Evolutionary conservation across 345 rosid species (phyloP), one percentile per base, ranked within the genome.

Genomic region (Salix purpurea): DNA sequence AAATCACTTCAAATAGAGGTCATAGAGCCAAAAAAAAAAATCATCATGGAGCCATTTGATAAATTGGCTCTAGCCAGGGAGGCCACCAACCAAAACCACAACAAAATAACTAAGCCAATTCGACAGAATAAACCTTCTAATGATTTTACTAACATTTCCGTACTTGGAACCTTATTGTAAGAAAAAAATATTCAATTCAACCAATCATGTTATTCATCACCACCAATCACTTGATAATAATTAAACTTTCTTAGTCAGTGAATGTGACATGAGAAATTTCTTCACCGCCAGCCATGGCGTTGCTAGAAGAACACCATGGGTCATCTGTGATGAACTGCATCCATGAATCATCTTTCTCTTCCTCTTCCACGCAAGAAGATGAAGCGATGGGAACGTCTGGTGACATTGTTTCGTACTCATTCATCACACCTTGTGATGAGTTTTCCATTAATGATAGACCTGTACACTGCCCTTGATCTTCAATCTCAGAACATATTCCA

Each of bases 241-340:
- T 58, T n/a, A 56, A 2, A 40, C 24, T 15, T 12, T 28, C 24
- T 67, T 78, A 79, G 44, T 74, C 30, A 15, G 65, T 68, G 70
- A 69, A 79, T 24, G 71, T 26, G 24, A 16, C 32, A 11, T 65
- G 75, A 50, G 79, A 74, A 52, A 65, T 44, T 1, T 74, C 81
- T 52, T 82, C 79, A 37, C 69, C 69, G 36, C 34, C 24, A 58
- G 5, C 48, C 42, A n/a, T 10, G n/a, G 62, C 37, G 34, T 76
- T 62, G 77, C 74, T 86, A 14, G 95, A 86, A 15, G 93, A 89
- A 18, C 88, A 86, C 97, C 97, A 91, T 2, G 94, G 90, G 50
- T 92, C 98, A 69, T 92, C 98, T 0, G 97, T 90, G 85, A 94
- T 94, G 83, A 94, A 94, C 32, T 92, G 97, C 97, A 92, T 94